phyloP scores from a whole-genome alignment of 2,329 filamentous ascomycete genomes.

The Trichoderma atrobrunneum region DNA sequence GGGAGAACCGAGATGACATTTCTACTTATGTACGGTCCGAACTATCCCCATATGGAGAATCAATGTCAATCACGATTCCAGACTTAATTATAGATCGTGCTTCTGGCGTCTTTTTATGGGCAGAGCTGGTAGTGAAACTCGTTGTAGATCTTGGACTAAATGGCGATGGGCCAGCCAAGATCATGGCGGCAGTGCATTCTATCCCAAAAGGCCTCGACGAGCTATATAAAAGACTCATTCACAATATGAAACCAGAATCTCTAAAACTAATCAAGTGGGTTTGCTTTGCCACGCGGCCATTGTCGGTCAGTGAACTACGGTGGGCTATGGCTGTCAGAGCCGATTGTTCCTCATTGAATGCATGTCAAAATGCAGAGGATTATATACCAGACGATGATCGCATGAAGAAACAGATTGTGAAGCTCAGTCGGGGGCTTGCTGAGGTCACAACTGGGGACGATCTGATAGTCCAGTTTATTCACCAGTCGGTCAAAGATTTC shows the following conservation, averaged over 20 bases:
- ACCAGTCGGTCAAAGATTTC: conserved; percentile 36
- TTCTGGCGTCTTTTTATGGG: conserved; percentile 38
- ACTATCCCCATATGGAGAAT: neutral
- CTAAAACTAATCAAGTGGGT: conserved; percentile 34
- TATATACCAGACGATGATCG: conserved; percentile 20
- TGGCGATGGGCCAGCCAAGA: conserved; percentile 6
- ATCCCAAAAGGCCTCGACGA: conserved; percentile 27
- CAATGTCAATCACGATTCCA: neutral
- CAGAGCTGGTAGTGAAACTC: conserved; percentile 28
- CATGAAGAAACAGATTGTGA: conserved; percentile 23
- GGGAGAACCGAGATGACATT: conserved; percentile 34
- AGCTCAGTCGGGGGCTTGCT: conserved; percentile 31
- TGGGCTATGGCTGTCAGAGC: conserved; percentile 32
- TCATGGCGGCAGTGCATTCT: conserved; percentile 23
- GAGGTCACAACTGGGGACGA: conserved; percentile 22
- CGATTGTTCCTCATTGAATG: conserved; percentile 24
- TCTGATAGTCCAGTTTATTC: conserved; percentile 33
- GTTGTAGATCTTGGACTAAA: conserved; percentile 16
- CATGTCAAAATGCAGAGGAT: conserved; percentile 22
- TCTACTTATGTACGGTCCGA: conserved; percentile 26
- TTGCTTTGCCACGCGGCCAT: conserved; percentile 30
- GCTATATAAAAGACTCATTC: conserved; percentile 28
- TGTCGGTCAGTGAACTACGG: conserved; percentile 29
- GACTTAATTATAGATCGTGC: conserved; percentile 28
- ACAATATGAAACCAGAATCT: conserved; percentile 22